Base-by-base conservation (phyloP, 1,139 yeast genomes). In the Scheffersomyces lignicola region DNA sequence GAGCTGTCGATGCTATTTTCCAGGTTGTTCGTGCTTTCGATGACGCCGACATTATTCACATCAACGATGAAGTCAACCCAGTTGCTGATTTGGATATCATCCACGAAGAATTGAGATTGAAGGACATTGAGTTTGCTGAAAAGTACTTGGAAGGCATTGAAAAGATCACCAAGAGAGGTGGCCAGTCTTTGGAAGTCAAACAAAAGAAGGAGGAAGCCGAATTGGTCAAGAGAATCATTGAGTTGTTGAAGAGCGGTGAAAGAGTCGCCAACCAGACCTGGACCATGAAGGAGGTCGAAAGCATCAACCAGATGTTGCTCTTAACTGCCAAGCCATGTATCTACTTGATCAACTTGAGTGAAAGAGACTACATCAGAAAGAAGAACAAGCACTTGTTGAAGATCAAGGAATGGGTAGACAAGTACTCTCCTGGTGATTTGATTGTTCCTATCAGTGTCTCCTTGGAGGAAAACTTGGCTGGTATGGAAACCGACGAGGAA, bases 11-110 rank as follows among this genome's bases (percentile, higher is more conserved):
- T 75, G 96, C 97, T 47, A 82, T 92, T 56, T 92, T 86, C 74
- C 98, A 94, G 69, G 96, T 92, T 50, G 97, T 92, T 39, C 84
- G 99, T 74, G 85, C 95, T 69, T 92, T 92, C 56, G 98, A 92
- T 60, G 98, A 92, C 64, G 94, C 97, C 36, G 99, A 92, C 56
- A 92, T 92, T 55, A 90, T 90, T 52, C 99, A 92, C 65, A 87
- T 92, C 54, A 97, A 90, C 69, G 97, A 96, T 65, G 97, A 90
- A 60, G 98, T 92, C 44, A 83, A 92, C 65, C 98, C 99, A 45
- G 82, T 78, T 39, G 87, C 96, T 58, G 99, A 92, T 68, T 80
- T 94, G 67, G 95, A 88, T 49, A 90, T 92, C 57, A 88, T 94
- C 57, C 77, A 77, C 51, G 88, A 86, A 45, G 99, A 92, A 70